A percentile compares a stretch with the other conserved stretches of the same genome.
Conservation (phyloP, 2,329 filamentous ascomycete genomes). For the Fusarium algeriense region DNA sequence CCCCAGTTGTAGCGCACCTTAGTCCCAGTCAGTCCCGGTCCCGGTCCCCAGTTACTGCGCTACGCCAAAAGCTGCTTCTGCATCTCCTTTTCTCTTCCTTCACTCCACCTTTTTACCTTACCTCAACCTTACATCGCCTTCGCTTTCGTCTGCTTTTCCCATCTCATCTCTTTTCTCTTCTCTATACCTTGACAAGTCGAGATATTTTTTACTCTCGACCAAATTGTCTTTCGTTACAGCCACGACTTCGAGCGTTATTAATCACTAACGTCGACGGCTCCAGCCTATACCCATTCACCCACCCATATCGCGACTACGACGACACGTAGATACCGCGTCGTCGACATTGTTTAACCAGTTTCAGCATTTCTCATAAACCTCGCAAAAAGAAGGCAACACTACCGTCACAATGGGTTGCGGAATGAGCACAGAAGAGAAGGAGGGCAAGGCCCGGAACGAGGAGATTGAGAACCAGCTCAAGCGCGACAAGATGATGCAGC, state of each 20-base stretch:
- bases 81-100: slow-evolving; percentile 50
- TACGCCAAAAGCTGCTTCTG: slow-evolving; percentile 48
- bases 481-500: slow-evolving; percentile 97
- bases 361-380: slow-evolving; percentile 21
- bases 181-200: slow-evolving; percentile 39
- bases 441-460: slow-evolving; percentile 99
- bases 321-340: slow-evolving; percentile 37
- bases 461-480: slow-evolving; percentile 99
- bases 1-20: slow-evolving; percentile 25
- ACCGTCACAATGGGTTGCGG: slow-evolving; percentile 94
- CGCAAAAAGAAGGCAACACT: slow-evolving; percentile 39
- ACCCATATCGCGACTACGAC: slow-evolving; percentile 31
- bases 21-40: background rate
- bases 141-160: slow-evolving; percentile 32
- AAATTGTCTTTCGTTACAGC: slow-evolving; percentile 36
- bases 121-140: slow-evolving; percentile 40
- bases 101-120: slow-evolving; percentile 41
- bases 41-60: slow-evolving; percentile 36
- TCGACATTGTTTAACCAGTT: slow-evolving; percentile 26
- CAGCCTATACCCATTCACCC: slow-evolving; percentile 16
- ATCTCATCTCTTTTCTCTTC: slow-evolving; percentile 41
- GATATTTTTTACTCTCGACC: slow-evolving; percentile 24
- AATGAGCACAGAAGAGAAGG: slow-evolving; percentile 99
- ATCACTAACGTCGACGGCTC: slow-evolving; percentile 32
- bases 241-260: slow-evolving; percentile 37